Evolutionary conservation across 495 filamentous ascomycete species (phyloP), one percentile per base, ranked within the genome.

Genomic region (Amphirosellinia nigrospora): DNA sequence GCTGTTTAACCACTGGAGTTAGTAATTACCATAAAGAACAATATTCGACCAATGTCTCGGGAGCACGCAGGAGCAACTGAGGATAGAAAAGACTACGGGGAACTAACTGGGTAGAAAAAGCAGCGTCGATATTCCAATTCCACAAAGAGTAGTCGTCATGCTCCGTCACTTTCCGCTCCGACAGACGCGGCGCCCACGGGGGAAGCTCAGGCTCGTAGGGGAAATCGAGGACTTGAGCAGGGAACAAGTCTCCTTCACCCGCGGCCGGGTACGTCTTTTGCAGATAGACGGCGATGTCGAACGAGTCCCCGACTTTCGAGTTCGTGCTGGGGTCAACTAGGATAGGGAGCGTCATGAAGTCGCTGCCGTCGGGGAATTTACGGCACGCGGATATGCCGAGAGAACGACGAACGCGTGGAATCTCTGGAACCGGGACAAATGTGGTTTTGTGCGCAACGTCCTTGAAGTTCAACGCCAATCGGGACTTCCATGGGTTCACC

Each of bases 401-500:
- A 7, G 52, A n/a, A 5, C 72, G 71, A 62, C 89, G 89, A 2
- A 82, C 76, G 5, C 70, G 55, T n/a, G 78, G 4, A 32, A 91
- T 80, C 56, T 89, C 81, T 26, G 81, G 84, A 0, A 90, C 50
- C 0, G 75, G 69, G 0, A 88, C 82, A 87, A 86, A 83, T 60
- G 26, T 53, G 0, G 89, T 90, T 16, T 64, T 64, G 81, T 86
- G 88, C 2, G 82, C 77, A 5, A 83, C 36, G 36, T 48, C n/a
- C 71, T 89, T 90, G 85, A 88, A 88, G 79, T 87, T 89, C 39
- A 91, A 85, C 0, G 89, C 87, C 19, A 78, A 74, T 4, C 89
- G 86, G 48, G 80, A 65, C 74, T 91, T 91, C 85, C 86, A 89
- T 4, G 89, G 88, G 74, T 91, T 91, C 5, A 84, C 84, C 75